Base-by-base conservation (phyloP, 2,329 filamentous ascomycete genomes). In the Aurifilum marmelostoma region DNA sequence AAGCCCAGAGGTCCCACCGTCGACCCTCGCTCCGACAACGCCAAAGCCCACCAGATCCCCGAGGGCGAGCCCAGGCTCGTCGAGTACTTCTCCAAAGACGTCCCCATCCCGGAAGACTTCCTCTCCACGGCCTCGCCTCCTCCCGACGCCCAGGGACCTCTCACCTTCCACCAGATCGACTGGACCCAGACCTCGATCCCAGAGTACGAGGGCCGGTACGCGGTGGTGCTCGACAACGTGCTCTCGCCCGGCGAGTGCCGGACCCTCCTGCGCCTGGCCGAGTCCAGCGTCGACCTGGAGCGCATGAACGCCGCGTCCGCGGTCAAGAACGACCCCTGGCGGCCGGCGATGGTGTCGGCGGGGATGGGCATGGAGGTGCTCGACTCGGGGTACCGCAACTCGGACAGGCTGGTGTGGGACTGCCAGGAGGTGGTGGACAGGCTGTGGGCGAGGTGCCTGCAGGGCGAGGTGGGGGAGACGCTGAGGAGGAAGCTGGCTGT, bases 331-430 rank as follows among this genome's bases (percentile, higher is more conserved):
- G 80, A 79, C 68, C 58, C 81, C 1, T 95, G 92, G 92, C 82
- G 84, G 63, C 86, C 88, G 1, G 92, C 92, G 0, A 83, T 92
- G 77, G 83, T 94, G 68, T 91, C 91, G 75, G 77, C 88, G 32
- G 91, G 91, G 6, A 77, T 78, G 5, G 91, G 91, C 3, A 80
- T 77, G 68, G 89, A 95, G 78, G 78, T 82, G 2, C 77, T 89
- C 56, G 79, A 83, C 4, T 81, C 85, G 1, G 84, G 88, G 11
- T 87, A 87, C 63, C 84, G 92, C 21, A 89, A 92, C 71, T 90
- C 90, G 74, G 90, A 90, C n/a, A 85, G 92, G 3, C 92, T 95
- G 72, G 90, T 96, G 73, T 92, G 89, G 86, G 91, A 96, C 75
- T 79, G 85, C 18, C 81, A 84, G 63, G 85, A 86, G 1, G 73